Evolutionary conservation across 345 rosid species (phyloP), one percentile per base, ranked within the genome.

Genomic region (Syzygium aromaticum): DNA sequence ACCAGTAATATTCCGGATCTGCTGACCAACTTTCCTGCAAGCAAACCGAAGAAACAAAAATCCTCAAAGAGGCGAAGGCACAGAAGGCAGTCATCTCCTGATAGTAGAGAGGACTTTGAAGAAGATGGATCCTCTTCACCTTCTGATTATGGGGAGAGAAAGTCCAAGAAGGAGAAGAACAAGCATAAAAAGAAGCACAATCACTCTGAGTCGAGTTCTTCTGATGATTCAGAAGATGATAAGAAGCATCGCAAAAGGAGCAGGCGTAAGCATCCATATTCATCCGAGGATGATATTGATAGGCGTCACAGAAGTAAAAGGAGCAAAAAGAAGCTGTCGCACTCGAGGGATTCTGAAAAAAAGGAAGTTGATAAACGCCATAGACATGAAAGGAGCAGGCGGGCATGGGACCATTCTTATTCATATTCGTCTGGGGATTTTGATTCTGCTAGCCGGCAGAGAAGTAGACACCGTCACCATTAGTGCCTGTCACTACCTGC

Each of bases 1-100:
- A 94, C 91, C 82, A 94, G 88, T 40, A 90, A 86, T 90, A 89
- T 98, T 77, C 98, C 99, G 1, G 88, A 93, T 89, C 89, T 95
- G 86, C 91, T 98, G 90, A 88, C 94, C 73, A 92, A 85, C 87
- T 91, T 89, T 30, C 54, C 93, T 85, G 89, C 96, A 30, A 86
- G 89, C 59, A 93, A 95, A 88, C 90, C 86, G 54, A 90, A 87
- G 86, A 90, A 80, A 86, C 91, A 89, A 88, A 96, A 95, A 86
- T 90, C 93, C 84, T 89, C 84, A 51, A 94, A 89, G 89, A 93
- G 88, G 86, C 92, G 87, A 53, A 94, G 86, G 87, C 91, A 88
- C 83, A 93, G 91, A 93, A 92, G 88, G 91, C 89, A 88, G 78
- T 89, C 91, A 33, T 92, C 93, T 86, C 89, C 92, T 73, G 80